Evolutionary conservation across 441 rosid genomes (phyloP), one percentile per base, ranked within the genome.

Genomic region (Jatropha podagrica): DNA sequence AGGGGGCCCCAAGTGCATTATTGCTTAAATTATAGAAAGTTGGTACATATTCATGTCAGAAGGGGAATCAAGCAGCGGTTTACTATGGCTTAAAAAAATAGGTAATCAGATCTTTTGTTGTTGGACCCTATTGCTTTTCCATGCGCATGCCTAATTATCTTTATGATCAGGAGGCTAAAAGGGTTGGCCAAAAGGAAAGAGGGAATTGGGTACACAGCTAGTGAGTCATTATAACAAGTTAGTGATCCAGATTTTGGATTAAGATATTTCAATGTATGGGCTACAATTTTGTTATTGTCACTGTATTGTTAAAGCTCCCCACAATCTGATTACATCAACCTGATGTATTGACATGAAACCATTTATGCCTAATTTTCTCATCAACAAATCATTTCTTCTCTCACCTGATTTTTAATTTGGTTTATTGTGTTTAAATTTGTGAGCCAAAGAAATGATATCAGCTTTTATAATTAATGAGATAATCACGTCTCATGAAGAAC

Each of bases 401-500:
- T 32, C 2, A 32, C 32, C 32, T 32, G 32, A 32, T 32, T 32
- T 32, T 32, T 23, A 23, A 32, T 1, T 27, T 27, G 32, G 32
- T 27, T 27, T 27, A 17, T 12, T 12, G 55, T 51, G 55, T 49
- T 49, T 7, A 40, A 1, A 18, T n/a, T 63, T 3, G 13, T 41
- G 26, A 41, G 14, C 48, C 13, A 12, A 17, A n/a, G n/a, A n/a
- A n/a, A n/a, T n/a, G n/a, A n/a, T n/a, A n/a, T n/a, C 20, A 23
- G 12, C 32, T 49, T 52, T 65, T 63, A 11, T 2, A 32, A 32
- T 32, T 12, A 12, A 68, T 18, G n/a, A 41, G 72, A 69, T 55
- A 44, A 74, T 60, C 65, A 64, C 76, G 49, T 58, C 64, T 58
- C 73, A 65, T 17, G 62, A 61, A 72, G 76, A 65, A 66, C 40